Evolutionary conservation across 2,329 filamentous ascomycete genomes (phyloP).

Genomic region (Erysiphe neolycopersici): DNA sequence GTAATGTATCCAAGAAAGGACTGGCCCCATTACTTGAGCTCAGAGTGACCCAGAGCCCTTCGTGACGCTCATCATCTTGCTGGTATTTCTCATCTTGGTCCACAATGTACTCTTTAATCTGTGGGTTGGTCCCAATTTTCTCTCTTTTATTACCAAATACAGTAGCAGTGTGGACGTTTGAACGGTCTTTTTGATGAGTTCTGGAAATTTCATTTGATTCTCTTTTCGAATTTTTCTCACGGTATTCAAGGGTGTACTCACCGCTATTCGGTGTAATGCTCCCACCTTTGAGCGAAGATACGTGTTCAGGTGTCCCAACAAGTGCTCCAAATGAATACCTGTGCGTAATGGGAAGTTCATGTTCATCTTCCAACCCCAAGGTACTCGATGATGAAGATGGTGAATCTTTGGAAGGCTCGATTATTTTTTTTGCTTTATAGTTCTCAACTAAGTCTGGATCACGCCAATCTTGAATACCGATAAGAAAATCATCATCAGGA

Average conservation of each 20-base stretch:
- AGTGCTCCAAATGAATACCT: constrained; percentile 10
- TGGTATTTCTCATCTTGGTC: constrained; percentile 11
- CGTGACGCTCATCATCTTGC: constrained; percentile 23
- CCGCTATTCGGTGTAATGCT: constrained; percentile 48
- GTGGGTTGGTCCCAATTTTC: constrained; percentile 12
- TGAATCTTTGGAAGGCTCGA: constrained; percentile 8
- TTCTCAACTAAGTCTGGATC: constrained; percentile 43
- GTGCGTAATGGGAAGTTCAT: constrained; percentile 1
- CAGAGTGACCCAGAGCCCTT: constrained; percentile 89
- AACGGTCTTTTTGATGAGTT: constrained; percentile 3
- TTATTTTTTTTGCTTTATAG: constrained; percentile 8
- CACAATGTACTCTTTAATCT: not conserved
- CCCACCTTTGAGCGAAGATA: constrained; percentile 25
- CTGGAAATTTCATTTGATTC: constrained; percentile 4
- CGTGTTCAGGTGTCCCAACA: constrained; percentile 12
- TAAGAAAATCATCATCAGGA: constrained; percentile 40
- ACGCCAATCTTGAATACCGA: constrained; percentile 70
- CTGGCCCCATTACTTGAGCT: constrained; percentile 72
- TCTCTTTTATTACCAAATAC: constrained; percentile 22
- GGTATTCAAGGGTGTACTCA: constrained; percentile 25
- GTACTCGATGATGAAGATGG: constrained; percentile 8
- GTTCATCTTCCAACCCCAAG: not conserved
- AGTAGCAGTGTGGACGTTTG: constrained; percentile 16
- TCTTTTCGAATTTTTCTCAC: constrained; percentile 10
- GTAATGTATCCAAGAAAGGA: constrained; percentile 82